Base-by-base conservation (phyloP, 1,284 basidiomycete genomes). In the Tremellales sp. region DNA sequence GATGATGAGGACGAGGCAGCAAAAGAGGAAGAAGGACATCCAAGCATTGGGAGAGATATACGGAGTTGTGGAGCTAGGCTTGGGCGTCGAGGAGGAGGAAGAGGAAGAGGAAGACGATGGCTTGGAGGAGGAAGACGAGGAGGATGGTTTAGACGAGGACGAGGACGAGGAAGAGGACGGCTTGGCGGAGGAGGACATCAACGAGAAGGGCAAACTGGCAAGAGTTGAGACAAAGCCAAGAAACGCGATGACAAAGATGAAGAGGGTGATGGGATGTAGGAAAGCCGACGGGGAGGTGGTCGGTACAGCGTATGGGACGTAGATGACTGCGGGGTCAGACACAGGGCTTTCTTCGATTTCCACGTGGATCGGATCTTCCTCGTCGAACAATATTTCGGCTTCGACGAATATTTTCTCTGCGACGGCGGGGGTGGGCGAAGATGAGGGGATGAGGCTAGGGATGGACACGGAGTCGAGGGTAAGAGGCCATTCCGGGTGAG, bases 1-100 rank as follows among this genome's bases (percentile, higher is more conserved):
- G 50, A 66, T 65, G 53, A 66, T 65, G 35, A 66, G 45, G 12
- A 64, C 58, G 14, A 66, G 44, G 40, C 65, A 66, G 40, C 53
- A 54, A 37, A 66, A 66, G 28, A 66, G 58, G 56, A 66, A 65
- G 49, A 65, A 66, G 3, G 47, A 50, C 65, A 66, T 66, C 65
- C 65, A 66, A 8, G 60, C 60, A 38, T 63, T 65, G 21, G 62
- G 56, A 22, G 54, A 48, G 43, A 66, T 66, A 22, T 53, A 45
- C 2, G 65, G 63, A 12, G 54, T 51, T 4, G 58, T 33, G 14
- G 52, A 48, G 2, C 58, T 50, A 4, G 50, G 21, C 7, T 46
- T 13, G 8, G 60, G 51, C 29, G 49, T 53, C 0, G 48, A 32
- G 28, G 43, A 21, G 16, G 37, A 45, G 10, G 43, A 41, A 4